Evolutionary conservation across 305 asterid species (phyloP), one percentile per base, ranked within the genome.

Genomic region (Plantago rigida): DNA sequence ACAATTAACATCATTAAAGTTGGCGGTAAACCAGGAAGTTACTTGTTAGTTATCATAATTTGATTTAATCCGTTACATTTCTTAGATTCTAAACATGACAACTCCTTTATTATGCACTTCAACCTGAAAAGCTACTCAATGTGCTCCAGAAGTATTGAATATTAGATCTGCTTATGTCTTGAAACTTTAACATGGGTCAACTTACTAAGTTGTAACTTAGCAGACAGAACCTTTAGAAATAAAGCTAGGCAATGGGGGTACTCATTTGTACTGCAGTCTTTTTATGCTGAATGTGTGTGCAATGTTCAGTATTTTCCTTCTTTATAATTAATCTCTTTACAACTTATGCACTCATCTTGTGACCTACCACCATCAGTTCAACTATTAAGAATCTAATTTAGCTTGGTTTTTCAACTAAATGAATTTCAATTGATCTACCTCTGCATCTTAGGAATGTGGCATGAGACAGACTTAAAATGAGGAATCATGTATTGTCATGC

Each of bases 321-420:
- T 47, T n/a, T 45, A 22, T 41, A 29, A 24, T 62, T 50, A 51
- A 46, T 57, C 39, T 47, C 51, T 49, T 46, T 51, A 2, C 15
- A 46, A 44, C 44, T 51, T 62, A 11, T 51, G 46, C 52, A 7
- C 47, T 45, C 61, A 48, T 67, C 60, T 53, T 36, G 51, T 59
- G 36, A 47, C 34, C 48, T 54, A 9, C 29, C 44, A 19, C 19
- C 19, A 17, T 17, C 19, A 17, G 19, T 17, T 17, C 19, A 50
- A 59, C 42, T 51, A 57, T 19, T 15, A 22, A 17, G 13, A 10
- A 55, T 34, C 28, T 62, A 36, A 5, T 49, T 13, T 48, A 13
- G 22, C 19, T 34, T 17, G 19, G 44, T 44, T 64, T 64, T 56
- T 11, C 44, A 44, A 64, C 22, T 31, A 39, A 70, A 44, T 64